Evolutionary conservation across 495 filamentous ascomycete species (phyloP).

Genomic region (Penicillium ucsense): DNA sequence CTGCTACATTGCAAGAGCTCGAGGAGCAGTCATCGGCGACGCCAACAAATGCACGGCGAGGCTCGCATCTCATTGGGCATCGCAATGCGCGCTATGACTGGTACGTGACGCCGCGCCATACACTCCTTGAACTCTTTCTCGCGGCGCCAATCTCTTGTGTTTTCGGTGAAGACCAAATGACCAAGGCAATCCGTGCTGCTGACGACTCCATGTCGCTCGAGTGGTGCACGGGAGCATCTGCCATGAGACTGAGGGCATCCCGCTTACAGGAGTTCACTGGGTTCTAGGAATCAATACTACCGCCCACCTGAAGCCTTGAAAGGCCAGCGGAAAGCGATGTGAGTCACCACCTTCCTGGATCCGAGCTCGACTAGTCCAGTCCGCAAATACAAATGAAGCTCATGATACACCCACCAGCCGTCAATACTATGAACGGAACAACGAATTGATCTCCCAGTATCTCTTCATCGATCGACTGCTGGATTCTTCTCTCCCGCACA

Average conservation of each 20-base stretch:
- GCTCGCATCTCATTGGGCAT: constrained; percentile 26
- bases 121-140: no score
- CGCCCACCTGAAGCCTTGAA: constrained; percentile 19
- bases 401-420: constrained; percentile 28
- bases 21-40: constrained; percentile 8
- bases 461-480: constrained; percentile 85
- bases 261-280: not conserved
- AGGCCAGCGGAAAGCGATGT: constrained; percentile 21
- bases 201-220: not conserved
- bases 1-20: constrained; percentile 12
- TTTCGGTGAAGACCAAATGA: no score
- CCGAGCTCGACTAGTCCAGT: not conserved
- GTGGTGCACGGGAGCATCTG: not conserved
- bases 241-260: not conserved
- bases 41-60: constrained; percentile 9
- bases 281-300: constrained; percentile 26
- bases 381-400: not conserved
- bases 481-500: constrained; percentile 77
- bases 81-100: constrained; percentile 28
- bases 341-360: constrained; percentile 1
- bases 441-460: constrained; percentile 76
- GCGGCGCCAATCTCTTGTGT: no score
- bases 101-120: constrained; percentile 7
- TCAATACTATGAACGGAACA: constrained; percentile 75
- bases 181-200: no score